These are phyloP conservation scores for Paspalum notatum DNA, from an alignment of 176 grass and related monocot genomes.

Conservation along the genomic window DNA sequence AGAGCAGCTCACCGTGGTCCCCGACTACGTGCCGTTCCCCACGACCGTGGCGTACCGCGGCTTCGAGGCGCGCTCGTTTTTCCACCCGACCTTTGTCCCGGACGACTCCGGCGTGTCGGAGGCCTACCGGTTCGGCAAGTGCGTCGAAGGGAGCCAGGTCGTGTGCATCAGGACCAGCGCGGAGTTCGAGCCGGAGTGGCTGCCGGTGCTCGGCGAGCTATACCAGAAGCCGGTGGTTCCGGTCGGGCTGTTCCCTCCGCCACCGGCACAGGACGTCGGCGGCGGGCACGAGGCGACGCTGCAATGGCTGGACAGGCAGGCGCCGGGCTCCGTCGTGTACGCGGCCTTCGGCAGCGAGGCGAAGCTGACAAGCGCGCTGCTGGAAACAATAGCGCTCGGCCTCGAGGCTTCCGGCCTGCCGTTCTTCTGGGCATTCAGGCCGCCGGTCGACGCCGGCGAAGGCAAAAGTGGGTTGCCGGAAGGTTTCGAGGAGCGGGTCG, in stretches of 20 bases:
- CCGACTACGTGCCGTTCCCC: slow-evolving; percentile 38
- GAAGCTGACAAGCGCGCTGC: not conserved
- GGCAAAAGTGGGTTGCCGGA: not conserved
- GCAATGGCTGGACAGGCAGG: slow-evolving; percentile 42
- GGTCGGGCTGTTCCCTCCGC: not conserved
- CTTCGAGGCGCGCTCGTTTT: slow-evolving; percentile 36
- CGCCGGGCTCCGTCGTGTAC: slow-evolving; percentile 30
- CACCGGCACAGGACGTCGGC: not conserved
- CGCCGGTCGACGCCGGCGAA: not conserved
- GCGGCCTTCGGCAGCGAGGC: slow-evolving; percentile 44
- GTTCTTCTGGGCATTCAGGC: slow-evolving; percentile 40
- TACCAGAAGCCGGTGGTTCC: slow-evolving; percentile 44
- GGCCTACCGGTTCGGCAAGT: not conserved
- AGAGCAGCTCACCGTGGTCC: not conserved
- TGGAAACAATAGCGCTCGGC: slow-evolving; percentile 25
- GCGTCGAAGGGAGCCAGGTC: not conserved
- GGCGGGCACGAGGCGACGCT: not conserved
- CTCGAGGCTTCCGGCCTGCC: slow-evolving; percentile 33
- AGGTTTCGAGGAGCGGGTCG: slow-evolving; percentile 19
- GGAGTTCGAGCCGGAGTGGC: slow-evolving; percentile 26
- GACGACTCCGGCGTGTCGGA: slow-evolving; percentile 36
- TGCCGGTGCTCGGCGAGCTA: slow-evolving; percentile 30
- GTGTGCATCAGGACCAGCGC: slow-evolving; percentile 23
- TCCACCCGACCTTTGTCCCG: not conserved
- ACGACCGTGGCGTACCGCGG: slow-evolving; percentile 31